Conservation (phyloP, 176 grass and related monocot species). For the Juncus effusus region DNA sequence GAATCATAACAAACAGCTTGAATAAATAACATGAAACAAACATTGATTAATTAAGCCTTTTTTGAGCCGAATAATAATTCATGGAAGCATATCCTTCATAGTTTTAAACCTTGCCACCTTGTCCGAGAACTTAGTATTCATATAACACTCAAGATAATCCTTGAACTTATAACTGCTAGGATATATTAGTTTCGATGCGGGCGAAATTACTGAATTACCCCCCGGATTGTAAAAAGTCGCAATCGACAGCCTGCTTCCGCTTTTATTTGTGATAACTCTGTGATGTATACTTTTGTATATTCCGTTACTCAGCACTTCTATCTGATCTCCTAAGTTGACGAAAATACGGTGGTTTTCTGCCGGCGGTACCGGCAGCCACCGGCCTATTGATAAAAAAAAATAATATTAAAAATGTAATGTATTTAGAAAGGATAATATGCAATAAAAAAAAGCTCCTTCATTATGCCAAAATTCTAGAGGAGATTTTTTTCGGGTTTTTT, state of each 20-base stretch:
- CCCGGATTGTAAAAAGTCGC: conserved; percentile 93
- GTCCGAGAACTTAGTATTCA: conserved; percentile 69
- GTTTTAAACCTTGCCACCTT: conserved; percentile 58
- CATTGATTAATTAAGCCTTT: no score
- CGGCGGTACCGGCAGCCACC: conserved; percentile 52
- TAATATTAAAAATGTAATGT: no score
- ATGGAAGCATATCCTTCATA: conserved; percentile 33
- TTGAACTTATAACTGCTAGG: conserved; percentile 62
- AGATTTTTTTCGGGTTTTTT: no score
- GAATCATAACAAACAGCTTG: no score
- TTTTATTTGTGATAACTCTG: conserved; percentile 35
- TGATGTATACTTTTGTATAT: conserved; percentile 63
- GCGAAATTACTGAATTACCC: conserved; percentile 33
- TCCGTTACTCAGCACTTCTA: conserved; percentile 84
- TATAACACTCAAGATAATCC: conserved; percentile 74
- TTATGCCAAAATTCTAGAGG: no score
- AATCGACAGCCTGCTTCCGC: conserved; percentile 54
- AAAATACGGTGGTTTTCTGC: conserved; percentile 42
- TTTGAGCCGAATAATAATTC: no score
- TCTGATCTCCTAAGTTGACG: conserved; percentile 84
- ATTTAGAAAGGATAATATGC: no score
- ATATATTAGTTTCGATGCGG: conserved; percentile 37
- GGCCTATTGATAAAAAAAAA: no score
- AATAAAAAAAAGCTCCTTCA: no score
- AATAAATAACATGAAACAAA: no score